Evolutionary conservation across 2,329 filamentous ascomycete species (phyloP).

Genomic region (Colletotrichum lindemuthianum): DNA sequence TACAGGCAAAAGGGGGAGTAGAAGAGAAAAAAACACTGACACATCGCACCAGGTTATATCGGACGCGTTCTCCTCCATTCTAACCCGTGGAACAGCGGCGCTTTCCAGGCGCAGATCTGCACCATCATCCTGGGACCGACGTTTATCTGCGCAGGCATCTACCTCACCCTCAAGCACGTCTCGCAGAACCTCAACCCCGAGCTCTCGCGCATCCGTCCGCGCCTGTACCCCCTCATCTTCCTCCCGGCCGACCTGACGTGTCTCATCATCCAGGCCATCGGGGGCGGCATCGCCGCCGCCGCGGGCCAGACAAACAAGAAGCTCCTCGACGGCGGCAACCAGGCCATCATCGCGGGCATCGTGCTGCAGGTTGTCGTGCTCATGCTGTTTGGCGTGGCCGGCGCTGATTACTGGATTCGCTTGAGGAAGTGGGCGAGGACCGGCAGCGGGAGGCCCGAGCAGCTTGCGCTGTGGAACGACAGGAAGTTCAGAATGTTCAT

Average conservation of each 20-base stretch:
- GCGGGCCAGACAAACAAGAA: conserved; percentile 51
- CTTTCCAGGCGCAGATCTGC: conserved; percentile 69
- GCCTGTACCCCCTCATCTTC: conserved; percentile 66
- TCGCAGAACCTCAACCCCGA: conserved; percentile 58
- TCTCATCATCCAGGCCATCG: conserved; percentile 67
- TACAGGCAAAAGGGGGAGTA: too few species aligned
- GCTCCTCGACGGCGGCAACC: conserved; percentile 58
- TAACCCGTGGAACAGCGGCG: conserved; percentile 64
- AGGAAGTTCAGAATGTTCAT: conserved; percentile 55
- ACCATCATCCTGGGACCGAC: conserved; percentile 69
- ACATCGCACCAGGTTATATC: conserved; percentile 56
- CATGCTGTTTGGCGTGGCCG: conserved; percentile 54
- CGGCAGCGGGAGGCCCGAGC: conserved; percentile 39
- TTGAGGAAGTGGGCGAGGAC: conserved; percentile 50
- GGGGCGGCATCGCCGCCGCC: conserved; percentile 64
- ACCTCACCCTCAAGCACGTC: conserved; percentile 71
- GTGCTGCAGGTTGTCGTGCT: conserved; percentile 64
- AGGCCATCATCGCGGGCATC: conserved; percentile 64
- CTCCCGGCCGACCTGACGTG: conserved; percentile 68
- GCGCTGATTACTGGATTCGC: conserved; percentile 57
- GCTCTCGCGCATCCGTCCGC: conserved; percentile 62
- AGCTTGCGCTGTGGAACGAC: conserved; percentile 53
- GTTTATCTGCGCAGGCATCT: conserved; percentile 70
- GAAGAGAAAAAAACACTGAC: conserved; percentile 1
- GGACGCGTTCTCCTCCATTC: conserved; percentile 60